Evolutionary conservation across 805 yeast genomes (phyloP).

Genomic region (Crinitomyces ghanaensis): DNA sequence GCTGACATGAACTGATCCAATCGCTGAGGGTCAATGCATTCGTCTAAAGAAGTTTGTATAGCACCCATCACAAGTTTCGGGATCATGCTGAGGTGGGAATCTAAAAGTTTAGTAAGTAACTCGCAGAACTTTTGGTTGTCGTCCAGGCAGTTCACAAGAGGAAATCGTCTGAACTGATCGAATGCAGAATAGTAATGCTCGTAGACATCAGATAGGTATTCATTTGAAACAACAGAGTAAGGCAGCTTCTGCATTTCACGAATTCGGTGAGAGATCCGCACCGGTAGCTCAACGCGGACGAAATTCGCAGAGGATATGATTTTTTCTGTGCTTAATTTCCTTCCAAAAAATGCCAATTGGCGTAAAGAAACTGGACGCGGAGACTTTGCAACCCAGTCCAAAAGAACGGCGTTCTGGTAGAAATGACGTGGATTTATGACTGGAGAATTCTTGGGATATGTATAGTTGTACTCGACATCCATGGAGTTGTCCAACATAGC

Average conservation of each 20-base stretch:
- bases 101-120: slow-evolving; percentile 48
- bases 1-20: slow-evolving; percentile 68
- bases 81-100: slow-evolving; percentile 66
- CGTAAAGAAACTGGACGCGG: slow-evolving; percentile 87
- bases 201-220: slow-evolving; percentile 77
- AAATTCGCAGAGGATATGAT: slow-evolving; percentile 77
- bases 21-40: slow-evolving; percentile 44
- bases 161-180: slow-evolving; percentile 68
- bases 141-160: slow-evolving; percentile 52
- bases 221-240: slow-evolving; percentile 72
- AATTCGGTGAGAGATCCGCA: slow-evolving; percentile 70
- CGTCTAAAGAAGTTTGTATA: slow-evolving; percentile 56
- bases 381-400: slow-evolving; percentile 47
- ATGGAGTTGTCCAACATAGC: slow-evolving; percentile 10
- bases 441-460: slow-evolving; percentile 28
- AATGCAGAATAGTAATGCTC: slow-evolving; percentile 83
- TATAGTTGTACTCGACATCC: slow-evolving; percentile 12
- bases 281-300: slow-evolving; percentile 74
- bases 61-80: slow-evolving; percentile 93
- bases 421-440: slow-evolving; percentile 62
- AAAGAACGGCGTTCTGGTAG: slow-evolving; percentile 65
- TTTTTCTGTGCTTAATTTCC: slow-evolving; percentile 62
- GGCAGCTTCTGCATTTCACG: slow-evolving; percentile 73
- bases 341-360: slow-evolving; percentile 85
- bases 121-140: slow-evolving; percentile 69